Evolutionary conservation across 2,329 filamentous ascomycete species (phyloP).

Genomic region (Trichoderma lentiforme): DNA sequence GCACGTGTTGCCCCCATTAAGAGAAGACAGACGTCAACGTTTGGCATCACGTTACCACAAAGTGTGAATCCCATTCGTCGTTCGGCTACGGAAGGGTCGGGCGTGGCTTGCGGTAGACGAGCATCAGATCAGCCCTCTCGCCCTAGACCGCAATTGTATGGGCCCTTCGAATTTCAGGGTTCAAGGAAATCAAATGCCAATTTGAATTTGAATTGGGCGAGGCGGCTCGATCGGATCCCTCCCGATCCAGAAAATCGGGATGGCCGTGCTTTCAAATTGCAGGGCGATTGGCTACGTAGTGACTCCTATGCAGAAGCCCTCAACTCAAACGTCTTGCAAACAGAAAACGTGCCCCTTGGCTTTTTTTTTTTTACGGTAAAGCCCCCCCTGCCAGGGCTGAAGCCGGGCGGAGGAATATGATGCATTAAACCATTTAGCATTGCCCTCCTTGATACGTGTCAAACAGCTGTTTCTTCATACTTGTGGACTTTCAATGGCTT

Average conservation of each 20-base stretch:
- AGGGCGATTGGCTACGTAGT: neutral
- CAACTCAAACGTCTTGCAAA: neutral
- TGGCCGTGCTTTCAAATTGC: neutral
- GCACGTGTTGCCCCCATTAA: neutral
- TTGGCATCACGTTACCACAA: conserved; percentile 13
- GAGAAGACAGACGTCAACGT: neutral
- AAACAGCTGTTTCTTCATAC: neutral
- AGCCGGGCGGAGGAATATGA: neutral
- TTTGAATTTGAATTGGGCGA: neutral
- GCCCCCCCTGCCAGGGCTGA: neutral
- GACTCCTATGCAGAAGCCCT: neutral
- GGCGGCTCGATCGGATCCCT: conserved; percentile 7
- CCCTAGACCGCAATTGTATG: neutral
- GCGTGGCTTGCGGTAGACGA: conserved; percentile 10
- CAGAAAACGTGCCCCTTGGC: neutral
- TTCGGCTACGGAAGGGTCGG: conserved; percentile 8
- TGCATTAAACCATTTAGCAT: neutral
- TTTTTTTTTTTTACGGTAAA: neutral
- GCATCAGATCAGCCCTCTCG: neutral
- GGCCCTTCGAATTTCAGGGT: neutral
- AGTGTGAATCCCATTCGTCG: neutral
- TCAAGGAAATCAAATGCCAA: neutral
- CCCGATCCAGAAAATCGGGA: conserved; percentile 9
- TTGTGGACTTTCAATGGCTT: neutral
- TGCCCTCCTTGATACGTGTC: conserved; percentile 11